Base-by-base conservation (phyloP, 106 monocot genomes). In the Dioscorea zingiberensis region DNA sequence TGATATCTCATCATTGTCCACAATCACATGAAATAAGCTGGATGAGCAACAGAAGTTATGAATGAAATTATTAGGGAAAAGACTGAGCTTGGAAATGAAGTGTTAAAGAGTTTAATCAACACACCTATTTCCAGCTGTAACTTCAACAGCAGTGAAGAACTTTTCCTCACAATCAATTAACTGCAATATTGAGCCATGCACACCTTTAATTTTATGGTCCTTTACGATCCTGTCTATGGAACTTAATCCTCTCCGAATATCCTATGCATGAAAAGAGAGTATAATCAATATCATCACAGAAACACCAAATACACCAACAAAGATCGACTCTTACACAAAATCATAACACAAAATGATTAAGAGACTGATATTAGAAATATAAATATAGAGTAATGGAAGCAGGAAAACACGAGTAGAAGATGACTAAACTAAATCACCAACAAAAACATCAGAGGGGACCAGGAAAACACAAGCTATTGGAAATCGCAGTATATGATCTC, bases 81-180 rank as follows among this genome's bases (percentile, higher is more conserved):
- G 10, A 38, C 6, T 38, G 38, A 38, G 4, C 0, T 8, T 38
- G 38, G 38, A 1, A 38, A 38, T 6, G 38, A 0, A 38, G 9
- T 38, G 38, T 38, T 38, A 3, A 8, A 38, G 38, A 38, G 1
- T 38, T 38, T 0, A 10, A 38, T 38, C 38, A 6, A 38, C 38
- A 54, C 23, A 97, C 97, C 91, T 97, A 66, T 92, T 97, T 76
- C 91, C 97, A 81, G 97, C 97, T 73, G 97, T 97, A 72, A 97
- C 92, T 81, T 97, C 97, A 86, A 97, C 92, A 54, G 97, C 88
- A 80, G 97, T 97, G 55, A 88, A 97, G 71, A 92, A 91, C 29
- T 97, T 97, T 24, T 85, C 91, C 27, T 97, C 91, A 63, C 97
- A 88, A 29, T 92, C 81, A 66, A 97, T 70, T 59, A 97, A 80